phyloP scores from a whole-genome alignment of 2,329 filamentous ascomycete species.

The Claviceps sp. region DNA sequence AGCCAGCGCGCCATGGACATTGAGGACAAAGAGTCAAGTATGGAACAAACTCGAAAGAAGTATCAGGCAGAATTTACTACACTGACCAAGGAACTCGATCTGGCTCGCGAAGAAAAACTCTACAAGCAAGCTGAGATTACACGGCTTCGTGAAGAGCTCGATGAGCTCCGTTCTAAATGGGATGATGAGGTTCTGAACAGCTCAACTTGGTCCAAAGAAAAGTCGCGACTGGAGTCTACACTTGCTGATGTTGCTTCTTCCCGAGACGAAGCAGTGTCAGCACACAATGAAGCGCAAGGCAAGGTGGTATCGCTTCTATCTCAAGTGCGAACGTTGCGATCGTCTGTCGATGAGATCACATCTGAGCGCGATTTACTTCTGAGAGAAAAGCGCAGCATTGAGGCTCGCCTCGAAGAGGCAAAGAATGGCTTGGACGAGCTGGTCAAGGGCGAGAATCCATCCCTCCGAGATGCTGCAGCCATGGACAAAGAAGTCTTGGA shows the following conservation, averaged over 20 bases:
- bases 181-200: constrained; percentile 96
- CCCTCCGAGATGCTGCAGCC: constrained; percentile 76
- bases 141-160: constrained; percentile 85
- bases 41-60: constrained; percentile 96
- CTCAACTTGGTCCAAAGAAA: constrained; percentile 97
- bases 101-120: constrained; percentile 78
- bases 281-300: constrained; percentile 87
- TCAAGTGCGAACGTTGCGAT: constrained; percentile 73
- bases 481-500: constrained; percentile 83
- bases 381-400: constrained; percentile 82
- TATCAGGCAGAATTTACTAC: constrained; percentile 88
- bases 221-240: constrained; percentile 78
- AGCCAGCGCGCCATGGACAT: constrained; percentile 91
- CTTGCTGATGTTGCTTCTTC: constrained; percentile 79
- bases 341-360: constrained; percentile 71
- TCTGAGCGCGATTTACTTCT: constrained; percentile 73
- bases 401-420: constrained; percentile 74
- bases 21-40: constrained; percentile 87
- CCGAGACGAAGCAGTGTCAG: constrained; percentile 83
- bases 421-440: constrained; percentile 81
- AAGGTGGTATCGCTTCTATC: constrained; percentile 85
- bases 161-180: constrained; percentile 91
- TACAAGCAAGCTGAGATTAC: constrained; percentile 80
- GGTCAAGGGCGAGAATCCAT: constrained; percentile 69
- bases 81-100: constrained; percentile 80